phyloP scores from a whole-genome alignment of 2,329 filamentous ascomycete species.

The Fusarium nodosum region DNA sequence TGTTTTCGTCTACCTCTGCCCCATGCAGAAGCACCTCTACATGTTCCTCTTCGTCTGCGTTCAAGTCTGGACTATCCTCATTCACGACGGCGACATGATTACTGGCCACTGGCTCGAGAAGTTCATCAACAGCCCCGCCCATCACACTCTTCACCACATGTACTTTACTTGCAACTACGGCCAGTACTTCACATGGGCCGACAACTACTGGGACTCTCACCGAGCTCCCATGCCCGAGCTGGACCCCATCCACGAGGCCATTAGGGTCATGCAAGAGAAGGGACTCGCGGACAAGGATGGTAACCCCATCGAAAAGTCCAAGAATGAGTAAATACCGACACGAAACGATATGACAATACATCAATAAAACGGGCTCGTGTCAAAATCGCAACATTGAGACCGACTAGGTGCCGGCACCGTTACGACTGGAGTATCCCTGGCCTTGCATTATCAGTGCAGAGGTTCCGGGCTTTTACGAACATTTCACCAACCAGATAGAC shows the following conservation, averaged over 20 bases:
- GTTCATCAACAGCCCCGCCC: constrained; percentile 63
- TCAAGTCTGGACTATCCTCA: constrained; percentile 64
- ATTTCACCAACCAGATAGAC: constrained; percentile 34
- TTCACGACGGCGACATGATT: constrained; percentile 65
- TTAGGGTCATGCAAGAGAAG: constrained; percentile 61
- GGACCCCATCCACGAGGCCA: constrained; percentile 60
- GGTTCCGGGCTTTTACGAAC: constrained; percentile 34
- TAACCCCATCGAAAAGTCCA: constrained; percentile 54
- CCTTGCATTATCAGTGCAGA: constrained; percentile 10
- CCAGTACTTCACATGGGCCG: constrained; percentile 64
- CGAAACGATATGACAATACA: constrained; percentile 8
- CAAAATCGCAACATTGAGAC: constrained; percentile 11
- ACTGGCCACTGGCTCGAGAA: constrained; percentile 61
- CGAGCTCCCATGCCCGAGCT: constrained; percentile 59
- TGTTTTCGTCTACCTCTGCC: constrained; percentile 60
- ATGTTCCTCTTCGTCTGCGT: constrained; percentile 60
- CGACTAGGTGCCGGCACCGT: constrained; percentile 41
- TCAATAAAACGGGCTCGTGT: constrained; percentile 4
- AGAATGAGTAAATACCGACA: constrained; percentile 45
- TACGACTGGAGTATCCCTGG: constrained; percentile 22
- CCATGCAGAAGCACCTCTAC: constrained; percentile 62
- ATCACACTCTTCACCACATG: constrained; percentile 64
- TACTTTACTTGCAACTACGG: constrained; percentile 66
- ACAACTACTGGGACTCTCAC: constrained; percentile 61
- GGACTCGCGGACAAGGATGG: constrained; percentile 61